Base-by-base conservation (phyloP, 2,329 filamentous ascomycete species). In the Clarireedia homoeocarpa region DNA sequence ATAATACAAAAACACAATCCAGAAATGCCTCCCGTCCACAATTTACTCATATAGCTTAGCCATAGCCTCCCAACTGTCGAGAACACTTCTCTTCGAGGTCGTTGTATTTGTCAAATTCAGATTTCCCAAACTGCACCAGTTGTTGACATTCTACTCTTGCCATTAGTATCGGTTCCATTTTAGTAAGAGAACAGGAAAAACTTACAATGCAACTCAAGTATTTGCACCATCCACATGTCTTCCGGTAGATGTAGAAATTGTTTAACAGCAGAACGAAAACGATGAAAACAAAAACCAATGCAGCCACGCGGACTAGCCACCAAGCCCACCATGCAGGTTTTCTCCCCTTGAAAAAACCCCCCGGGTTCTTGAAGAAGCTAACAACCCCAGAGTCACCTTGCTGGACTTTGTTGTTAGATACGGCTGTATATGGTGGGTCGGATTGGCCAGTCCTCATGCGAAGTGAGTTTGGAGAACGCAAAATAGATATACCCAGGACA, bases 291-390 rank as follows among this genome's bases (percentile, higher is more conserved):
- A 84, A 80, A 6, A 96, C 80, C 51, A 99, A 74, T 24, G 87
- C 85, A 0, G 80, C 89, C 1, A 81, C 88, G 17, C 94, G 82
- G 27, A 97, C 79, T 23, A 96, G 72, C 92, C 92, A 97, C 94
- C 94, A 99, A 5, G 76, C 87, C 94, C 94, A 99, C 94, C 94
- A 99, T 6, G 96, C 77, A 23, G 88, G 87, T 70, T 95, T 96
- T 17, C 94, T 82, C 20, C 89, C 90, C 70, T 91, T 92, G 75
- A 97, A 97, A 73, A 96, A 96, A 5, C 83, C 84, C 4, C 84
- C 69, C 0, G 86, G 82, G 57, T 80, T 82, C 65, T 83, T 82
- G 55, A 82, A 68, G 62, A 87, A 83, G 0, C 61, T 68, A 58
- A 58, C 65, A 38, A 64, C 65, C 56, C 67, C 67, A 17, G 59